Base-by-base conservation (phyloP, 768 basidiomycete species). In the Cubamyces sp. region DNA sequence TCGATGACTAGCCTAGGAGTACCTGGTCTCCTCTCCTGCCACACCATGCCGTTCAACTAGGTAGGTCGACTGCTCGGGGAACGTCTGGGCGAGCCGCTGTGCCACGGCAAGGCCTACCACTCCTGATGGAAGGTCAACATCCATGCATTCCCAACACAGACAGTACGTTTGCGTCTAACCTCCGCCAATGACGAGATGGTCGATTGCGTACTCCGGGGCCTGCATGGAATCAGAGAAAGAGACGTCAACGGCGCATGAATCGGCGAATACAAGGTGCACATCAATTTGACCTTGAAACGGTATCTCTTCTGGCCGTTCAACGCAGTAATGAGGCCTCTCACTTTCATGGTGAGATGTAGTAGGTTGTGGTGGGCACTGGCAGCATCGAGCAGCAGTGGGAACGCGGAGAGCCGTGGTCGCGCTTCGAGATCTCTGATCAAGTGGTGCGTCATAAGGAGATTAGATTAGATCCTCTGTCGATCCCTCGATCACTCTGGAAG, bases 1-100 rank as follows among this genome's bases (percentile, higher is more conserved):
- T 19, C 34, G 5, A 18, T 61, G 23, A 53, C 42, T 25, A 57
- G 15, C 53, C 40, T 54, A 68, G 21, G 37, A 69, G 46, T 68
- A 87, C 92, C 93, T 96, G 21, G 79, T 96, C 74, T 98, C 96
- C 72, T 95, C 88, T 1, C 96, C 96, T 3, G 85, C 85, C 51
- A 78, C 79, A 12, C 71, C 66, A 70, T 91, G 89, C 67, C 96
- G 77, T 71, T 98, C 96, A 2, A 97, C 81, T 2, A 98, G 79
- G 69, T 85, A 88, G 2, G 90, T 94, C 5, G 90, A 87, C 73
- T 87, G 87, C 9, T 77, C 71, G 2, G 86, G 86, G 68, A 89
- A 89, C 11, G 77, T 77, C 39, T 82, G 80, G 7, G 84, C 84
- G 11, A 99, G 78, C 5, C 84, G 81, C 61, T 91, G 87, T 0